Percentiles rank a stretch among this genome's conserved stretches.
These are phyloP conservation scores for Pelargonium citronellum DNA, from an alignment of 441 rosid genomes.

Conservation along the genomic window DNA sequence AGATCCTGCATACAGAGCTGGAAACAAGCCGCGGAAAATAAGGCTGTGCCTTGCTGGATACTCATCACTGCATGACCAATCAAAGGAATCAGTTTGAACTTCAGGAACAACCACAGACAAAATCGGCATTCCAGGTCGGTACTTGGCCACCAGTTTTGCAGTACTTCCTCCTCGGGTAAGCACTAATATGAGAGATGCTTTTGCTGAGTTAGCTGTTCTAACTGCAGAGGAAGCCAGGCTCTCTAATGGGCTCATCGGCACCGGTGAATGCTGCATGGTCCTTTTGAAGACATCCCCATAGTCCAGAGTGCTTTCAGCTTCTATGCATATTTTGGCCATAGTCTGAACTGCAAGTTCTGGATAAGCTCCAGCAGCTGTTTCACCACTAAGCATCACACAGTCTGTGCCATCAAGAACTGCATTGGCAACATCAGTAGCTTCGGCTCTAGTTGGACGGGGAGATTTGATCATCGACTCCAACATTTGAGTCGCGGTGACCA, in stretches of 20 bases:
- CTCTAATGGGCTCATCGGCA: conserved; percentile 92
- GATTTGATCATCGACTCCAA: conserved; percentile 96
- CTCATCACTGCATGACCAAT: conserved; percentile 87
- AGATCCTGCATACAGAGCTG: conserved; percentile 70
- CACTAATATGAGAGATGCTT: conserved; percentile 70
- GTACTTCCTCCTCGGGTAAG: conserved; percentile 92
- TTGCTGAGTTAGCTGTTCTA: conserved; percentile 71
- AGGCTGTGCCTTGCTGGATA: conserved; percentile 90
- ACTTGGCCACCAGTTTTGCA: conserved; percentile 86
- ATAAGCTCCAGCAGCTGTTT: conserved; percentile 95
- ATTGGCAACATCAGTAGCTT: conserved; percentile 94
- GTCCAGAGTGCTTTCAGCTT: conserved; percentile 74
- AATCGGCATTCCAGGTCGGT: conserved; percentile 83
- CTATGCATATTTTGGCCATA: conserved; percentile 81
- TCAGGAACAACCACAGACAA: conserved; percentile 83
- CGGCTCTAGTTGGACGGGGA: conserved; percentile 93
- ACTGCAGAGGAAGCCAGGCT: conserved; percentile 89
- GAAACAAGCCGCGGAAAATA: conserved; percentile 69
- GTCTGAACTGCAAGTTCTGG: conserved; percentile 83
- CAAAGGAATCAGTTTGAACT: conserved; percentile 72
- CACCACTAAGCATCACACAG: conserved; percentile 96
- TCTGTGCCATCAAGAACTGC: conserved; percentile 90
- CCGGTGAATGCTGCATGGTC: conserved; percentile 63
- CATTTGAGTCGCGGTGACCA: conserved; percentile 97
- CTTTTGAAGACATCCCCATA: conserved; percentile 81